Evolutionary conservation across 345 rosid species (phyloP).

Genomic region (Hibiscus tridactylites): DNA sequence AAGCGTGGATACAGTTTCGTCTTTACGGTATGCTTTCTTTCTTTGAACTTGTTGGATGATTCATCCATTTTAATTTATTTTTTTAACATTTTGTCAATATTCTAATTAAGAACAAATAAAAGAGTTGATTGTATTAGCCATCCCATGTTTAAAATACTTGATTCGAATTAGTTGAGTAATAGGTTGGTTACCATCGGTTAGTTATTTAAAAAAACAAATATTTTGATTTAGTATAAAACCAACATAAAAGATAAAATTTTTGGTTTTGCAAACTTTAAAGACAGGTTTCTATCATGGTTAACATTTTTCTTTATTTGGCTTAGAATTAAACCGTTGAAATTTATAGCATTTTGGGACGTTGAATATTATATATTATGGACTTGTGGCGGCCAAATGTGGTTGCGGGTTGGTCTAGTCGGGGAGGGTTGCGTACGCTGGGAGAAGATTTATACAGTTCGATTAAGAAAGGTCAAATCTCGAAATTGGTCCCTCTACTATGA

Average conservation of each 20-base stretch:
- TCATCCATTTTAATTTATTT: not conserved
- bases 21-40: conserved; percentile 50
- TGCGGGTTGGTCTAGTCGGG: not conserved
- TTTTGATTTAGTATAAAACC: too few relatives aligned
- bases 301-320: too few relatives aligned
- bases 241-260: too few relatives aligned
- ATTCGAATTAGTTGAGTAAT: too few relatives aligned
- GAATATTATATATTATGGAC: not conserved
- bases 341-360: not conserved
- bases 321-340: not conserved
- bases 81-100: too few relatives aligned
- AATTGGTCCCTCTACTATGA: too few relatives aligned
- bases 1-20: conserved; percentile 53
- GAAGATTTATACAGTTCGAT: not conserved
- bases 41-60: not conserved
- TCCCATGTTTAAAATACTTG: too few relatives aligned
- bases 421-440: not conserved
- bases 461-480: not conserved
- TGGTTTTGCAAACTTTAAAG: too few relatives aligned
- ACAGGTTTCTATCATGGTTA: not conserved
- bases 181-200: too few relatives aligned
- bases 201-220: too few relatives aligned
- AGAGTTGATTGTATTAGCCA: too few relatives aligned
- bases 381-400: not conserved
- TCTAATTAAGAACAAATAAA: too few relatives aligned